Percentiles rank a stretch among this genome's conserved stretches.
phyloP scores from a whole-genome alignment of 2,329 filamentous ascomycete species.

The Reticulascus tulasneorum region DNA sequence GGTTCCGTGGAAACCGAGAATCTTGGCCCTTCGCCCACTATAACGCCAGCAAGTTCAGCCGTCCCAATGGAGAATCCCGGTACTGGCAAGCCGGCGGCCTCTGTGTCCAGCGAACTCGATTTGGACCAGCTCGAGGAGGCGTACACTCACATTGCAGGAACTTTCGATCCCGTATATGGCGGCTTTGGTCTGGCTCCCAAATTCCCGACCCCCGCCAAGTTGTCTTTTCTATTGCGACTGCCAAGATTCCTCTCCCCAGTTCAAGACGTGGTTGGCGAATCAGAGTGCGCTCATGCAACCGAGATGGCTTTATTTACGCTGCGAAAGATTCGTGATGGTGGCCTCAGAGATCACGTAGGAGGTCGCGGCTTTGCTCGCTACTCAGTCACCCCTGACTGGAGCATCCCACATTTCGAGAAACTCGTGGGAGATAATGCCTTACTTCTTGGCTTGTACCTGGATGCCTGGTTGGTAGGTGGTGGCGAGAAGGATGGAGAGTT shows the following conservation, averaged over 20 bases:
- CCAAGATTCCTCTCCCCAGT: constrained; percentile 68
- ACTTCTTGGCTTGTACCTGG: constrained; percentile 76
- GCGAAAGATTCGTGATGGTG: constrained; percentile 61
- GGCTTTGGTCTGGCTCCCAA: constrained; percentile 83
- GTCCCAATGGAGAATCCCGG: constrained; percentile 20
- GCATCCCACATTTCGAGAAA: constrained; percentile 94
- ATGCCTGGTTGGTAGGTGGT: constrained; percentile 67
- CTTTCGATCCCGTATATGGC: constrained; percentile 74
- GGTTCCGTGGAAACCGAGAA: constrained; percentile 20
- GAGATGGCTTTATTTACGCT: constrained; percentile 80
- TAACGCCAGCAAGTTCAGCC: constrained; percentile 10
- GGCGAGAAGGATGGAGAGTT: constrained; percentile 62
- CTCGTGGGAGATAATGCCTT: constrained; percentile 92
- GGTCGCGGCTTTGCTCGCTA: constrained; percentile 63
- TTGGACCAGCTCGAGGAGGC: constrained; percentile 90
- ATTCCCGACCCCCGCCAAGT: constrained; percentile 82
- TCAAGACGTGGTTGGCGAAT: constrained; percentile 78
- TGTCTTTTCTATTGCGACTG: constrained; percentile 76
- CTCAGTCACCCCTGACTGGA: constrained; percentile 89
- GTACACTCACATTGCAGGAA: constrained; percentile 71
- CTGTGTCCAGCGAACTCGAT: constrained; percentile 67
- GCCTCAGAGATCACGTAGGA: constrained; percentile 53
- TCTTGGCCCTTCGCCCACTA: constrained; percentile 9
- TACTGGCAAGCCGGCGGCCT: constrained; percentile 3
- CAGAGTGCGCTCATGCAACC: constrained; percentile 69